Percentiles rank a stretch among this genome's conserved stretches.
Conservation (phyloP, 225 moss, liverwort and hornwort species). For the Pseudisothecium myosuroides region DNA sequence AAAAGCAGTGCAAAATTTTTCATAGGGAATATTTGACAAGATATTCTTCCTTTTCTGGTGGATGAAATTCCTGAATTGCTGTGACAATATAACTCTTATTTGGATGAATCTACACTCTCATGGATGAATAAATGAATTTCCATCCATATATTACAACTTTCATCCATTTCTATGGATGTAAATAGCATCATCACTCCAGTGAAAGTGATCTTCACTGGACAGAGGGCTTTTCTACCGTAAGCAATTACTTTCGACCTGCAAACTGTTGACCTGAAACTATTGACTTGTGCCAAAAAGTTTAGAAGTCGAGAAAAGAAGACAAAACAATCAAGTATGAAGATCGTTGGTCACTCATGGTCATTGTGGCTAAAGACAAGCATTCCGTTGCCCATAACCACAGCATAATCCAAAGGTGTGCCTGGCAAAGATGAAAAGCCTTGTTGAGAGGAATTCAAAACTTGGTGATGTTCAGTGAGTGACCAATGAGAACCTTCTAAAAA, state of each 20-base stretch:
- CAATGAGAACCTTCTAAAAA: neutral
- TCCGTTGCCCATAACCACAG: neutral
- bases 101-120: no score
- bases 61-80: neutral
- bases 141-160: neutral
- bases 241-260: neutral
- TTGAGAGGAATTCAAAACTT: neutral
- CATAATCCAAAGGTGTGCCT: neutral
- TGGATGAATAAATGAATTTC: neutral
- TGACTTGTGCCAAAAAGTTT: neutral
- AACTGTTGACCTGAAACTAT: neutral
- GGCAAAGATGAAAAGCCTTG: neutral
- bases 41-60: no score
- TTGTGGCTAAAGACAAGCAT: neutral
- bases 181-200: neutral
- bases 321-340: neutral
- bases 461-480: neutral
- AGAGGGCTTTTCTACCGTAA: neutral
- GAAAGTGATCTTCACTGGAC: no score
- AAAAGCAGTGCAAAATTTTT: neutral
- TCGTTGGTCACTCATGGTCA: neutral
- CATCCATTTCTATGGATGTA: neutral
- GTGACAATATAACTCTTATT: fast-evolving
- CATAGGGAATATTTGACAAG: no score
- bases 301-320: neutral